These are phyloP conservation scores for Hydrangea macrophylla DNA, from an alignment of 148 eudicot genomes.

Conservation along the genomic window DNA sequence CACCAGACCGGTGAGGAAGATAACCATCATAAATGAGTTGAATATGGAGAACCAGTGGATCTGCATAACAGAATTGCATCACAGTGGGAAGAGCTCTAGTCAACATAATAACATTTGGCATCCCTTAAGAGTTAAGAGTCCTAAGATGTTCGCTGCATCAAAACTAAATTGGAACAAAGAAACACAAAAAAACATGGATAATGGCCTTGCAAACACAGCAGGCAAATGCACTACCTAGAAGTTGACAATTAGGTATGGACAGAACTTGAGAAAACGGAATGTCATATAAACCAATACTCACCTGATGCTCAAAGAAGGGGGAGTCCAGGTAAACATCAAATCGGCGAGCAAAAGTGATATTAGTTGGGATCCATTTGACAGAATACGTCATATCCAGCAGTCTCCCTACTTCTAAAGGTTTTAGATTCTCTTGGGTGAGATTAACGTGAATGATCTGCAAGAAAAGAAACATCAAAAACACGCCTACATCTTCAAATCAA, in stretches of 20 bases:
- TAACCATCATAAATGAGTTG: slow-evolving; percentile 99
- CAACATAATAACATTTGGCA: not conserved
- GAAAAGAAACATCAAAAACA: slow-evolving; percentile 1
- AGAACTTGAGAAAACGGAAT: not conserved
- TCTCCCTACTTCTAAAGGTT: slow-evolving; percentile 77
- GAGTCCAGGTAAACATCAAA: slow-evolving; percentile 96
- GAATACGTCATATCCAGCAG: slow-evolving; percentile 84
- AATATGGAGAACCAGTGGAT: slow-evolving; percentile 96
- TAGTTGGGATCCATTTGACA: slow-evolving; percentile 72
- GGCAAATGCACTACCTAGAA: not conserved
- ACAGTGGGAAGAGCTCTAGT: not conserved
- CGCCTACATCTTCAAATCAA: not conserved
- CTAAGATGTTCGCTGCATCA: not conserved
- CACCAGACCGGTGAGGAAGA: slow-evolving; percentile 90
- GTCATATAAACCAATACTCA: slow-evolving; percentile 15
- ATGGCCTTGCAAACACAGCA: not conserved
- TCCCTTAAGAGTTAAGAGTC: not conserved
- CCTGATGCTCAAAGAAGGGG: slow-evolving; percentile 99
- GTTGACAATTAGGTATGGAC: not conserved
- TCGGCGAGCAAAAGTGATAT: slow-evolving; percentile 77
- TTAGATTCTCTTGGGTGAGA: slow-evolving; percentile 79
- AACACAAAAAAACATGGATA: not conserved
- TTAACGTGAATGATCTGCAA: slow-evolving; percentile 94
- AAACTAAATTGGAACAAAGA: not conserved
- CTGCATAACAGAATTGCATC: slow-evolving; percentile 38